Percentiles rank a stretch among this genome's conserved stretches.
These are phyloP conservation scores for Quercus robur DNA, from an alignment of 306 rosid genomes.

Conservation along the genomic window DNA sequence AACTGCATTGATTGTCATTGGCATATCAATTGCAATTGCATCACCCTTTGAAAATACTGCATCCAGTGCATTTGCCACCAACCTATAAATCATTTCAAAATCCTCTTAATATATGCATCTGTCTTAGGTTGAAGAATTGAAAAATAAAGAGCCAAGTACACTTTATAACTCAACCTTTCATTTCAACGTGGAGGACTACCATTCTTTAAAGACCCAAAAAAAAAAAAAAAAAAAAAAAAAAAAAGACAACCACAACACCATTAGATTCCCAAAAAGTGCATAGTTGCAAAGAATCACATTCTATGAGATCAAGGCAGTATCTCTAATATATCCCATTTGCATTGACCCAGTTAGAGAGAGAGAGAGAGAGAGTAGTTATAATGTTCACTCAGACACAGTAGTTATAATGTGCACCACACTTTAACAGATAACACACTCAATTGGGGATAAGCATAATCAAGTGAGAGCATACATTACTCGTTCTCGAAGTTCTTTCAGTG, in stretches of 20 bases:
- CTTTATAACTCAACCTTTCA: not conserved
- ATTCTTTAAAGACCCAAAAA: not conserved
- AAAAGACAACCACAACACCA: not conserved
- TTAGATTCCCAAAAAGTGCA: not conserved
- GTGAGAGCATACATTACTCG: conserved; percentile 65
- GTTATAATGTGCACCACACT: not conserved
- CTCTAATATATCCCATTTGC: not conserved
- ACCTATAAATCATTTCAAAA: conserved; percentile 41
- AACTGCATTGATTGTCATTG: conserved; percentile 78
- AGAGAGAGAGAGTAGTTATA: too few relatives aligned
- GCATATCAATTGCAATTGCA: conserved; percentile 90
- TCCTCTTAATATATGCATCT: too few relatives aligned
- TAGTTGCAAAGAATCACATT: not conserved
- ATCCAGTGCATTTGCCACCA: conserved; percentile 72
- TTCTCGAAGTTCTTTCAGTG: conserved; percentile 66
- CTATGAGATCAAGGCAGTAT: not conserved
- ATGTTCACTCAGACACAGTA: not conserved
- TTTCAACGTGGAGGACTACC: not conserved
- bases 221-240: not conserved
- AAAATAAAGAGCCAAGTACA: not conserved
- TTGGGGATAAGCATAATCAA: not conserved
- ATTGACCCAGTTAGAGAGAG: too few relatives aligned
- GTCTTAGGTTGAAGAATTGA: not conserved
- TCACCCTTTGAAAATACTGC: conserved; percentile 72
- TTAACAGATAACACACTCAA: not conserved